A percentile compares a stretch with the other conserved stretches of the same genome.
Conservation (phyloP, 305 asterid genomes). For the Striga hermonthica region DNA sequence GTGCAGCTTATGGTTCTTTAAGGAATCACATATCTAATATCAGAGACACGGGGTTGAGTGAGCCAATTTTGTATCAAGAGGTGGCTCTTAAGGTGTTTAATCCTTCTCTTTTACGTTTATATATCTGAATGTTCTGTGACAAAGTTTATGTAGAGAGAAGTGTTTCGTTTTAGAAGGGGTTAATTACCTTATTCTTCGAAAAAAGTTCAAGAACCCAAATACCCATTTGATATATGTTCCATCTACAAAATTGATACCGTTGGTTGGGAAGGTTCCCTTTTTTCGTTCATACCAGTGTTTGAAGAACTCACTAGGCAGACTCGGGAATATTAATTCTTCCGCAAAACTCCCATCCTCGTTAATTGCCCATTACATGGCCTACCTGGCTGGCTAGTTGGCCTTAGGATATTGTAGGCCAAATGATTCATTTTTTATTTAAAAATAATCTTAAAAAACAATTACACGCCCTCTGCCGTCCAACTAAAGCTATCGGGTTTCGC, state of each 20-base stretch:
- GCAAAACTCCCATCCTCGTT: no score
- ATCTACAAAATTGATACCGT: background rate
- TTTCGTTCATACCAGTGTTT: background rate
- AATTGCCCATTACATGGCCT: no score
- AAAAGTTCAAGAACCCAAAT: background rate
- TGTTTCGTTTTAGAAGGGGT: slow-evolving; percentile 10
- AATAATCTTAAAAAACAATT: no score
- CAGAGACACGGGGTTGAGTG: slow-evolving; percentile 58
- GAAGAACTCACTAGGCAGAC: background rate
- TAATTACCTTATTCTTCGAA: background rate
- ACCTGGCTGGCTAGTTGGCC: no score
- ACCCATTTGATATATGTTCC: background rate
- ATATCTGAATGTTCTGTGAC: slow-evolving; percentile 20
- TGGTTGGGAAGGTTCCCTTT: background rate
- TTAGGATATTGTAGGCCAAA: no score
- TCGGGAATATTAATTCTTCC: no score
- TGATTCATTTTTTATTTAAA: no score
- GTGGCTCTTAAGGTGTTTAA: slow-evolving; percentile 73
- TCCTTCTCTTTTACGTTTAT: slow-evolving; percentile 18
- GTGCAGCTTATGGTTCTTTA: slow-evolving; percentile 64
- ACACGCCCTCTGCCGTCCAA: no score
- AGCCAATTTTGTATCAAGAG: slow-evolving; percentile 64
- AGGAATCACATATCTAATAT: slow-evolving; percentile 51
- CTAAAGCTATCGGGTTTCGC: no score
- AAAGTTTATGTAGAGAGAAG: slow-evolving; percentile 21